phyloP scores from a whole-genome alignment of 805 yeast species.

The Zygoascus bituminiphila region DNA sequence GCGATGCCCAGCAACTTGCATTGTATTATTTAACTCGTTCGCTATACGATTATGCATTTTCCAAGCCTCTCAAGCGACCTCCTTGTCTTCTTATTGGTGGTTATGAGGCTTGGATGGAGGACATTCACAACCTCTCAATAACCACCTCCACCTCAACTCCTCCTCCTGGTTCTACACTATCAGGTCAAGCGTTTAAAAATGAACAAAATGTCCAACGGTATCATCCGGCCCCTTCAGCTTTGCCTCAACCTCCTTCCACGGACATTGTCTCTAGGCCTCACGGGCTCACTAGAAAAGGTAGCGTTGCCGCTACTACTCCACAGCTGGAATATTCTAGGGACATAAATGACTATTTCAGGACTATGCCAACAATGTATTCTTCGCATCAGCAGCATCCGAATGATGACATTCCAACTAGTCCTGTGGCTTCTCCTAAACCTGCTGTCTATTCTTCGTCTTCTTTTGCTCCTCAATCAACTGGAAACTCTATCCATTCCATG shows the following conservation, averaged over 20 bases:
- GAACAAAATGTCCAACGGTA: background rate
- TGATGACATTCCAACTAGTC: background rate
- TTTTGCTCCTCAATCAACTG: background rate
- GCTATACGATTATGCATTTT: slow-evolving; percentile 33
- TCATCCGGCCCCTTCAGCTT: background rate
- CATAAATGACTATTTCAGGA: slow-evolving; percentile 24
- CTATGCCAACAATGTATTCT: slow-evolving; percentile 14
- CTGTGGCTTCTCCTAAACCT: background rate
- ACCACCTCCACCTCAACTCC: background rate
- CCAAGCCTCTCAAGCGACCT: slow-evolving; percentile 32
- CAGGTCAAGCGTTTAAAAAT: background rate
- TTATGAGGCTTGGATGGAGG: slow-evolving; percentile 35
- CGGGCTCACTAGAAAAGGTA: slow-evolving; percentile 15
- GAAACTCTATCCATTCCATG: background rate
- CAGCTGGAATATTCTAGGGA: slow-evolving; percentile 21
- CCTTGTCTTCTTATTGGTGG: slow-evolving; percentile 53
- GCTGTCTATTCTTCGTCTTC: background rate
- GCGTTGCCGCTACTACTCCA: slow-evolving; percentile 10
- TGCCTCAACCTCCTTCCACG: slow-evolving; percentile 9
- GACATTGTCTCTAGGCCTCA: slow-evolving; percentile 14
- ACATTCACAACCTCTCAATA: slow-evolving; percentile 12
- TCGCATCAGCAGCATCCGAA: background rate
- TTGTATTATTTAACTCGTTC: slow-evolving; percentile 30
- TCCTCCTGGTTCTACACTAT: background rate
- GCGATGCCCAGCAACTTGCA: slow-evolving; percentile 12